Evolutionary conservation across 106 monocot genomes (phyloP).

Genomic region (Agapanthus africanus): DNA sequence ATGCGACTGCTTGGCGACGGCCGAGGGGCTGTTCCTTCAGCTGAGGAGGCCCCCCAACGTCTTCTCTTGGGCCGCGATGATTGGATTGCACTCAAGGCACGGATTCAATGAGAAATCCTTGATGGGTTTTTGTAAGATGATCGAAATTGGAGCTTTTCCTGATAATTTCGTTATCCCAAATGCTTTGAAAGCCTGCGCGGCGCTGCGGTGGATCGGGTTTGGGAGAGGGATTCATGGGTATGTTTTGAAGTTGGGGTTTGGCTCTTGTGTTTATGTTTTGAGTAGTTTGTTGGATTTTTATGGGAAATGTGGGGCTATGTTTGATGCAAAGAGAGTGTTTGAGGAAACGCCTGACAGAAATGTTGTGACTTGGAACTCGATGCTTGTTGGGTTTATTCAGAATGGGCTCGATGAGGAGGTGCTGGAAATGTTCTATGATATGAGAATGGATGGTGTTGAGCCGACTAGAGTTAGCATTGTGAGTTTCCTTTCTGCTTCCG

Average conservation of each 20-base stretch:
- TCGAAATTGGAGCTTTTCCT: slow-evolving; percentile 20
- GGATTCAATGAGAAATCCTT: slow-evolving; percentile 27
- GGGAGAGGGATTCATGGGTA: slow-evolving; percentile 38
- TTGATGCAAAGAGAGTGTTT: slow-evolving; percentile 33
- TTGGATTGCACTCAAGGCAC: slow-evolving; percentile 25
- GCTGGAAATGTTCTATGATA: slow-evolving; percentile 23
- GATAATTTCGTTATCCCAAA: slow-evolving; percentile 47
- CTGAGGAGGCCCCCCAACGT: slow-evolving; percentile 28
- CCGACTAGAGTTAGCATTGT: slow-evolving; percentile 38
- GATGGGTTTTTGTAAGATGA: slow-evolving; percentile 27
- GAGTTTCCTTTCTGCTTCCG: slow-evolving; percentile 32
- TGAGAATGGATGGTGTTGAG: slow-evolving; percentile 24
- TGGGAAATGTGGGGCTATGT: slow-evolving; percentile 36
- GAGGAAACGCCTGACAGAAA: slow-evolving; percentile 46
- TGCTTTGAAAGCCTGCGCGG: slow-evolving; percentile 38
- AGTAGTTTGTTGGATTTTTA: slow-evolving; percentile 50
- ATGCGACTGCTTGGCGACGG: slow-evolving; percentile 16
- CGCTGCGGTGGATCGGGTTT: slow-evolving; percentile 12
- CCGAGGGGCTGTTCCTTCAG: slow-evolving; percentile 24
- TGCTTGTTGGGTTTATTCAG: slow-evolving; percentile 26
- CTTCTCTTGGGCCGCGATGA: slow-evolving; percentile 48
- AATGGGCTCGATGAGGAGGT: slow-evolving; percentile 31
- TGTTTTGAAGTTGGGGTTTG: slow-evolving; percentile 33
- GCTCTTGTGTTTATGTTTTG: slow-evolving; percentile 29
- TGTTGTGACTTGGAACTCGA: slow-evolving; percentile 46